Base-by-base conservation (phyloP, 495 filamentous ascomycete species). In the Aspergillus bridgeri region DNA sequence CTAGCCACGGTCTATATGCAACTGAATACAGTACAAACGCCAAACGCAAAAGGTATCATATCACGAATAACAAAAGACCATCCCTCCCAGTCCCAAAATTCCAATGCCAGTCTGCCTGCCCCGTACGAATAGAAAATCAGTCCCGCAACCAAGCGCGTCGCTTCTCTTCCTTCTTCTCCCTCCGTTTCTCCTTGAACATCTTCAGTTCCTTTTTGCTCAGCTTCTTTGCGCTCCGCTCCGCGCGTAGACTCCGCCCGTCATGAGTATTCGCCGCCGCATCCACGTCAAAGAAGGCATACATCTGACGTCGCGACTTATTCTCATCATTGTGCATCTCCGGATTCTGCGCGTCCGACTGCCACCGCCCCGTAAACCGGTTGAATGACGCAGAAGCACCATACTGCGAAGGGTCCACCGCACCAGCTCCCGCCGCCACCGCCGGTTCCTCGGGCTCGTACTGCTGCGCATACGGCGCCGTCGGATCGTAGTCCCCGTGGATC, bases 221-320 rank as follows among this genome's bases (percentile, higher is more conserved):
- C 77, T 92, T 96, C 80, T 91, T 92, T n/a, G 85, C 86, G 44
- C 87, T 85, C 27, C 92, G 79, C 75, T 98, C 94, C 7, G 90
- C 94, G 72, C 93, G 95, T 51, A 98, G 73, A 67, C 91, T 96
- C 54, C 89, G 83, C 6, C 94, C 94, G 65, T 96, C 89, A 62
- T 98, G 94, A 60, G 82, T 85, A 67, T 97, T 97, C 1, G 95
- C 95, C 20, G 92, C 93, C 11, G 92, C 90, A 75, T 98, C 94
- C n/a, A 98, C 94, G 66, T 98, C 95, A 67, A 96, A 98, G 73
- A 86, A 98, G 9, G 92, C 90, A 66, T 87, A 87, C 89, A 98
- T 89, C 78, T 98, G 94, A 48, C 95, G 80, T 54, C 78, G 81
- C 44, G 84, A 85, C 79, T 96, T 96, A 61, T 90, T 90, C 70